Evolutionary conservation across 495 filamentous ascomycete species (phyloP), one percentile per base, ranked within the genome.

Genomic region (Delitschia confertaspora): DNA sequence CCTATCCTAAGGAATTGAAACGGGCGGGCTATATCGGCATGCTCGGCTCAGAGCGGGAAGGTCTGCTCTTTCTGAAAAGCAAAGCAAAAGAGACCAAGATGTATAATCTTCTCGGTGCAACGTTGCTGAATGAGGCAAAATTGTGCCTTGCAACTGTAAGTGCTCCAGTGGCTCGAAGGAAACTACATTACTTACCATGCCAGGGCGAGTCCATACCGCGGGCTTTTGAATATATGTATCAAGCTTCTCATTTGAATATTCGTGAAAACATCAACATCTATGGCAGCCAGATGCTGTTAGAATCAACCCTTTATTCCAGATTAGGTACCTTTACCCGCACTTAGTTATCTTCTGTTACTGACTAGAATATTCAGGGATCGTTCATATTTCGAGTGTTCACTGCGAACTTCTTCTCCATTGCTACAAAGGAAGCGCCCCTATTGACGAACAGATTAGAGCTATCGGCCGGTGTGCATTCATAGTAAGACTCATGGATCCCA

Each of bases 81-180:
- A 95, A 88, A 57, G 82, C 91, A 9, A 88, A 82, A 52, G 89
- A 96, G 58, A 74, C 79, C 1, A 85, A 83, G 35, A 86, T 91
- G 76, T 93, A 85, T 78, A 78, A 79, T 24, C 66, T 96, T 3
- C 73, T 88, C 64, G 89, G 84, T 50, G 88, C 85, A 3, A 82
- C 87, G 0, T 66, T 93, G 21, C 69, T 95, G 40, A 88, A 82
- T 45, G 88, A 96, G 62, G 85, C 88, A 3, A 93, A 86, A 60
- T 65, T 91, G 34, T 71, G 74, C 23, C 70, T 95, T 50, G 69
- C 74, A 31, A 71, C 72, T 51, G 79, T 78, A 62, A 33, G 66
- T 26, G 23, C 16, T 37, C 14, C 2, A 6, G 24, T 41, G 13
- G 27, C n/a, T n/a, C 10, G 16, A 17, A 16, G 18, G 2, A 21